phyloP scores from a whole-genome alignment of 2,329 filamentous ascomycete genomes.

The Alternaria tenuissima region DNA sequence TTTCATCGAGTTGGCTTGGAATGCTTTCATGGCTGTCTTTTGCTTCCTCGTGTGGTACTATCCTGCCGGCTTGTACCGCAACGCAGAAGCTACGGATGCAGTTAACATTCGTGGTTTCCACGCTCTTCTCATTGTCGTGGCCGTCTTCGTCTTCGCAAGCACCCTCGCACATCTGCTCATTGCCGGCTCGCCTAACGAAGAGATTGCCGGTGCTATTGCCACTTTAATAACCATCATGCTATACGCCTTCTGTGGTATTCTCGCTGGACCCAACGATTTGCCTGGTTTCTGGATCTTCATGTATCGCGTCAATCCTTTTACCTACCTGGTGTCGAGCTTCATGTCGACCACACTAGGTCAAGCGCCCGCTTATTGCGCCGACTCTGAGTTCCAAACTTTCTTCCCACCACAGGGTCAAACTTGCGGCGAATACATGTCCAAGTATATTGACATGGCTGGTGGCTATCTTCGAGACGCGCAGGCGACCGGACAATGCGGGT shows the following conservation, averaged over 20 bases:
- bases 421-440: slow-evolving; percentile 55
- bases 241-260: slow-evolving; percentile 61
- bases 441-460: slow-evolving; percentile 50
- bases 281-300: slow-evolving; percentile 82
- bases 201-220: slow-evolving; percentile 71
- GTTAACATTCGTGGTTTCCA: slow-evolving; percentile 70
- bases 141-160: slow-evolving; percentile 67
- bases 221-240: slow-evolving; percentile 65
- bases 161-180: slow-evolving; percentile 79
- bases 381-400: slow-evolving; percentile 53
- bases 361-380: slow-evolving; percentile 58
- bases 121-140: slow-evolving; percentile 69
- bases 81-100: slow-evolving; percentile 66
- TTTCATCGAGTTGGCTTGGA: slow-evolving; percentile 68
- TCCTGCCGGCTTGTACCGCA: slow-evolving; percentile 72
- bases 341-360: slow-evolving; percentile 56
- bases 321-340: slow-evolving; percentile 71
- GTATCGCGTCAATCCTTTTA: slow-evolving; percentile 74
- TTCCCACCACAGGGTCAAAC: slow-evolving; percentile 49
- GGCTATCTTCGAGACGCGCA: slow-evolving; percentile 56
- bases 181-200: slow-evolving; percentile 71
- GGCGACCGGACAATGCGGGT: slow-evolving; percentile 55
- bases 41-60: slow-evolving; percentile 67
- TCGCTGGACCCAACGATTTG: slow-evolving; percentile 65
- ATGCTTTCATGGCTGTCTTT: slow-evolving; percentile 60